Conservation (phyloP, 1,139 yeast genomes). For the Taphrina betulina region DNA sequence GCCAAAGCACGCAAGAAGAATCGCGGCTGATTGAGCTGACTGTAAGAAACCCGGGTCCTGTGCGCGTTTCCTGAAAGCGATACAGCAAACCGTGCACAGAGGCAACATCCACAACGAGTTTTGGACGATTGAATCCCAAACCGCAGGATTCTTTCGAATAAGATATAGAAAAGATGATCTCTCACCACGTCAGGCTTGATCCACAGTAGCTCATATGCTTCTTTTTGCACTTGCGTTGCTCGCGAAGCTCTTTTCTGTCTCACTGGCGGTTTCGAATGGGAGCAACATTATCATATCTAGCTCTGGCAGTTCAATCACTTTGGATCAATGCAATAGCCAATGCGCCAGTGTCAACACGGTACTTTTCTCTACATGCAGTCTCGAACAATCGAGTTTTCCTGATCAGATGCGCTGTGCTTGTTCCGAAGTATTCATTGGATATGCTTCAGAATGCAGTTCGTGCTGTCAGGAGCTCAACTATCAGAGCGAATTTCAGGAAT, state of each 20-base stretch:
- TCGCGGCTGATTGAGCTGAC: neutral
- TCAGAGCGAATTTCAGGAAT: neutral
- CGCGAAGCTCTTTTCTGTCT: too few species aligned
- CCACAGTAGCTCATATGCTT: too few species aligned
- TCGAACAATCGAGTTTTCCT: neutral
- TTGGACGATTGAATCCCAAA: too few species aligned
- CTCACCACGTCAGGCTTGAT: too few species aligned
- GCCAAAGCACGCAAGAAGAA: constrained; percentile 14
- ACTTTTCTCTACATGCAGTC: constrained; percentile 19
- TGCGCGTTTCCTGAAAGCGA: too few species aligned
- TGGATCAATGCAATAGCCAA: constrained; percentile 25
- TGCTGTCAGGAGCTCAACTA: constrained; percentile 18
- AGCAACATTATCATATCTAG: neutral
- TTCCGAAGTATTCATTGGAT: constrained; percentile 6
- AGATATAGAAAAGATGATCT: too few species aligned
- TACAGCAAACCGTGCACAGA: too few species aligned
- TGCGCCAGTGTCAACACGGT: constrained; percentile 21
- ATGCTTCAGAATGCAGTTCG: constrained; percentile 13
- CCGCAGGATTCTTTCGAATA: too few species aligned
- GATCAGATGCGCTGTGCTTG: constrained; percentile 28
- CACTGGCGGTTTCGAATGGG: too few species aligned
- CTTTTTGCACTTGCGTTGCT: too few species aligned
- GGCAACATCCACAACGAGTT: too few species aligned
- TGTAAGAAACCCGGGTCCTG: too few species aligned
- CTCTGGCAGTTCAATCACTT: constrained; percentile 10